Conservation (phyloP, 2,329 filamentous ascomycete genomes). For the Colletotrichum higginsianum region DNA sequence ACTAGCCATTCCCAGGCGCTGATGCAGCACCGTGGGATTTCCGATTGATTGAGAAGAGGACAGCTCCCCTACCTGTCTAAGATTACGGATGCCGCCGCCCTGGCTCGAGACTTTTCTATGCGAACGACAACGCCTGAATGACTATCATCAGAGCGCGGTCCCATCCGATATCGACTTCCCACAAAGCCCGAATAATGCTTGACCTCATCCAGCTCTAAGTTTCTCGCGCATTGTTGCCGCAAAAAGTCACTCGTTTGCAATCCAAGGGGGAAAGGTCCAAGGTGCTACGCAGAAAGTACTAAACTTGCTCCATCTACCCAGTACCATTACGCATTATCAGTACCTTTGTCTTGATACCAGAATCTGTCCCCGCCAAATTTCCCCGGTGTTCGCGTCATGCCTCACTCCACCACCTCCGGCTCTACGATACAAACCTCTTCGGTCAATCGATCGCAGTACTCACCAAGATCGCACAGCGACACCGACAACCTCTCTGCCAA, state of each 20-base stretch:
- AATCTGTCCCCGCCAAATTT: constrained; percentile 38
- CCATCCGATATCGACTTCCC: constrained; percentile 37
- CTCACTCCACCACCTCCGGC: constrained; percentile 55
- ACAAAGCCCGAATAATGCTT: constrained; percentile 37
- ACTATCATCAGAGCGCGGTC: constrained; percentile 30
- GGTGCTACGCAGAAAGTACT: background rate
- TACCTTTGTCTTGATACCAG: constrained; percentile 24
- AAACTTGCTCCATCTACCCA: constrained; percentile 4
- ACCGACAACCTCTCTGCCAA: constrained; percentile 36
- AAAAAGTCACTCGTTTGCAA: constrained; percentile 37
- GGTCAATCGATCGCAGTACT: constrained; percentile 49
- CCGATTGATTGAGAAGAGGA: constrained; percentile 40
- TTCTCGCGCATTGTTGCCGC: constrained; percentile 38
- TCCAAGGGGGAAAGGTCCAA: background rate
- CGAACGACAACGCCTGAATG: constrained; percentile 15
- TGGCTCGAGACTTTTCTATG: constrained; percentile 25
- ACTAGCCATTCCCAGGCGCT: constrained; percentile 32
- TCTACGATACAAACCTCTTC: constrained; percentile 54
- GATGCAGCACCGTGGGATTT: constrained; percentile 39
- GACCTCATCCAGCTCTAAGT: constrained; percentile 25
- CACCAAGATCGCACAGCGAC: constrained; percentile 44
- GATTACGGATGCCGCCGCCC: constrained; percentile 24
- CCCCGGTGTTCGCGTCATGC: constrained; percentile 50
- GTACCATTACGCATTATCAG: constrained; percentile 21
- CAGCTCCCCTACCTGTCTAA: constrained; percentile 27